Evolutionary conservation across 1,284 basidiomycete species (phyloP).

Genomic region (Cutaneotrichosporon dermatis): DNA sequence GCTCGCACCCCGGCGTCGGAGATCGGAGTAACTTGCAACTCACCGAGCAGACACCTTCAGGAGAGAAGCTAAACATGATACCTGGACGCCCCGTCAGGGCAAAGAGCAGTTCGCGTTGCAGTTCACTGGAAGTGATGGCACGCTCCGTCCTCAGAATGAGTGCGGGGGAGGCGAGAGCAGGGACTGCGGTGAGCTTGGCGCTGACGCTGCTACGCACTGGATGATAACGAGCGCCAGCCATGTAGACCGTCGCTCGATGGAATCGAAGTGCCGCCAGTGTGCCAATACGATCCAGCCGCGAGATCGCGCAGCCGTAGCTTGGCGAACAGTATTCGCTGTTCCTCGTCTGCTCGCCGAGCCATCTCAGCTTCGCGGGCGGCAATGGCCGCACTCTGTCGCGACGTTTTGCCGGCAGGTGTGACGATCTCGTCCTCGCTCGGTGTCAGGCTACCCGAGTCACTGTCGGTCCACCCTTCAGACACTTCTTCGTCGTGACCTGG

Average conservation of each 20-base stretch:
- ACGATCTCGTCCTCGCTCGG: slow-evolving; percentile 22
- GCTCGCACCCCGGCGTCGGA: neutral
- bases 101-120: slow-evolving; percentile 41
- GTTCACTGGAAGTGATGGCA: slow-evolving; percentile 27
- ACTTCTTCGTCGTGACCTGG: slow-evolving; percentile 37
- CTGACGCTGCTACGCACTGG: slow-evolving; percentile 18
- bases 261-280: slow-evolving; percentile 16
- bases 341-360: slow-evolving; percentile 8
- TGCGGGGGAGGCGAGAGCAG: slow-evolving; percentile 9
- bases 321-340: slow-evolving; percentile 16
- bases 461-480: slow-evolving; percentile 37
- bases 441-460: neutral
- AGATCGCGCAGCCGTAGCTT: slow-evolving; percentile 18
- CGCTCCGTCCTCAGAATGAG: neutral
- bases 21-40: neutral
- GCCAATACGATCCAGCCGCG: slow-evolving; percentile 31
- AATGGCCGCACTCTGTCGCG: neutral
- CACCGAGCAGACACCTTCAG: slow-evolving; percentile 25
- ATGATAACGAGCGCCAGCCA: slow-evolving; percentile 34
- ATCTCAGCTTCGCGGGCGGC: slow-evolving; percentile 16
- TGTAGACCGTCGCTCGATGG: slow-evolving; percentile 13
- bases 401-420: slow-evolving; percentile 8
- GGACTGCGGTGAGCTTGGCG: slow-evolving; percentile 6
- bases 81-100: slow-evolving; percentile 37
- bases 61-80: slow-evolving; percentile 25